Percentiles rank a stretch among this genome's conserved stretches.
Evolutionary conservation across 768 basidiomycete genomes (phyloP).

Genomic region (Russula griseocarnosa): DNA sequence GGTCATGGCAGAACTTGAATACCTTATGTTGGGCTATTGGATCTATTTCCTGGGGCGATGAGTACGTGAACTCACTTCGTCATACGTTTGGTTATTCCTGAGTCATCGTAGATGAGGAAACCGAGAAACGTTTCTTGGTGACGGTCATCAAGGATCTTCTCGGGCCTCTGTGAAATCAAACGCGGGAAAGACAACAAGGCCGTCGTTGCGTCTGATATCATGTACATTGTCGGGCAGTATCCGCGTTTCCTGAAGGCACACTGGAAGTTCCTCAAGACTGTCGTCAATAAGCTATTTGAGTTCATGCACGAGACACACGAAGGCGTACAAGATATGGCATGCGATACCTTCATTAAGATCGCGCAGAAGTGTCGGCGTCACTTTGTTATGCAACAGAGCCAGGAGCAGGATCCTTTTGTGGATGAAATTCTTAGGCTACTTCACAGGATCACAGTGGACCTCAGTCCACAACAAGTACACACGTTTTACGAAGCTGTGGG

Average conservation of each 20-base stretch:
- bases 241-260: slow-evolving; percentile 99
- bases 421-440: slow-evolving; percentile 92
- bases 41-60: slow-evolving; percentile 98
- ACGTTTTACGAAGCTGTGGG: slow-evolving; percentile 99
- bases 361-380: slow-evolving; percentile 97
- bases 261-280: slow-evolving; percentile 99
- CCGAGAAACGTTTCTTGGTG: slow-evolving; percentile 97
- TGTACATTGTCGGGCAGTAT: slow-evolving; percentile 99
- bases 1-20: slow-evolving; percentile 99
- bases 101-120: slow-evolving; percentile 77
- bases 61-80: slow-evolving; percentile 51
- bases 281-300: slow-evolving; percentile 98
- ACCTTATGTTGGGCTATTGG: slow-evolving; percentile 99
- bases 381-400: slow-evolving; percentile 98
- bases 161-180: slow-evolving; percentile 97
- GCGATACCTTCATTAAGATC: slow-evolving; percentile 99
- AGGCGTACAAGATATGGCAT: slow-evolving; percentile 99
- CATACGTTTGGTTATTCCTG: slow-evolving; percentile 1
- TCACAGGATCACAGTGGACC: slow-evolving; percentile 90
- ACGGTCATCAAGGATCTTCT: slow-evolving; percentile 98
- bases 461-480: slow-evolving; percentile 94
- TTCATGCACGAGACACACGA: slow-evolving; percentile 99
- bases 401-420: slow-evolving; percentile 95
- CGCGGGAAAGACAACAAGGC: slow-evolving; percentile 99
- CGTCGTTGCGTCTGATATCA: slow-evolving; percentile 92